These are phyloP conservation scores for Climacium dendroides DNA, from an alignment of 225 moss, liverwort and hornwort species.

Conservation along the genomic window DNA sequence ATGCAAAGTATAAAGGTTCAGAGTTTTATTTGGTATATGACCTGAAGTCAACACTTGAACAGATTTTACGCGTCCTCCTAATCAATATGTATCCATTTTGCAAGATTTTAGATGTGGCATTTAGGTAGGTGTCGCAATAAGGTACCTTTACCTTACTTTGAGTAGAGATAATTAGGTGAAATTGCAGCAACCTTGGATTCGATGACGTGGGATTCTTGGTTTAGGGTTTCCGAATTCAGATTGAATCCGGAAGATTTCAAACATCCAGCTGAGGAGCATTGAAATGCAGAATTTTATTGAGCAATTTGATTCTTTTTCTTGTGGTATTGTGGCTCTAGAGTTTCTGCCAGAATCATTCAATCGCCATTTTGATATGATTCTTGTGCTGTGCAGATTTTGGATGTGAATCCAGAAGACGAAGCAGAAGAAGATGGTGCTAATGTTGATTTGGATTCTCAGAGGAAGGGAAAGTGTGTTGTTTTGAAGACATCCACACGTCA, in stretches of 20 bases:
- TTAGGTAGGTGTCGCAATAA: neutral
- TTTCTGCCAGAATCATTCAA: neutral
- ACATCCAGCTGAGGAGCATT: neutral
- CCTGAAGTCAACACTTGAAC: neutral
- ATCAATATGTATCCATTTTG: neutral
- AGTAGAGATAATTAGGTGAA: neutral
- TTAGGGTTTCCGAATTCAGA: neutral
- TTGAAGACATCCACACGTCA: slow-evolving; percentile 96
- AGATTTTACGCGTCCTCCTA: neutral
- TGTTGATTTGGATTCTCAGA: slow-evolving; percentile 91
- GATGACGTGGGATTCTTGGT: neutral
- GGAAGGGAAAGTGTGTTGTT: slow-evolving; percentile 98
- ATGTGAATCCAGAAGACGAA: slow-evolving; percentile 94
- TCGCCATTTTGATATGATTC: neutral
- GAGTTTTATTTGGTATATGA: neutral
- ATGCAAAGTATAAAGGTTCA: neutral
- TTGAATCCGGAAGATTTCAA: neutral
- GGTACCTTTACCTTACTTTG: neutral
- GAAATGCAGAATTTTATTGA: neutral
- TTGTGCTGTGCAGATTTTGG: slow-evolving; percentile 57
- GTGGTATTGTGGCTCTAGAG: neutral
- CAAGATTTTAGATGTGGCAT: neutral
- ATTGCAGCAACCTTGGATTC: neutral
- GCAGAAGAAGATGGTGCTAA: slow-evolving; percentile 98
- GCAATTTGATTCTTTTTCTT: neutral